Evolutionary conservation across 441 rosid species (phyloP), one percentile per base, ranked within the genome.

Genomic region (Populus hybrid): DNA sequence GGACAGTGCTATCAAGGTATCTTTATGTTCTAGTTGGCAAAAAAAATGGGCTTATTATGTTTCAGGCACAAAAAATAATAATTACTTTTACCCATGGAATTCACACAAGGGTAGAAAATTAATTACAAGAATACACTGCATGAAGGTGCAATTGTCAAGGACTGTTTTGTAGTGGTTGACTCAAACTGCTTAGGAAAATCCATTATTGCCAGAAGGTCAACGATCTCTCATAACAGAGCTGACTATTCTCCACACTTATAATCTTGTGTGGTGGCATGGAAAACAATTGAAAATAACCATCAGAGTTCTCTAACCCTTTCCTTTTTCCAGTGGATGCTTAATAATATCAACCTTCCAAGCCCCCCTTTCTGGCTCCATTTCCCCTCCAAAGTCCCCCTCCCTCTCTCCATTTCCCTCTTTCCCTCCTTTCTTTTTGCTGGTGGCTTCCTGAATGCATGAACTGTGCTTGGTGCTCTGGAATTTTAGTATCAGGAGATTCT

Each of bases 1-100:
- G 88, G 63, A 86, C 87, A 70, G 98, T 94, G 70, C 75, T 94
- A 73, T 80, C 84, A 73, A 91, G 98, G 97, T 94, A 84, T 78
- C 82, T 70, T 74, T 65, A 28, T 30, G n/a, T 66, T 71, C 35
- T 40, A 57, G 63, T 40, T 28, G 34, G 75, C 34, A 5, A 65
- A 35, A 32, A 7, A 74, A 36, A 7, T 0, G 1, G 36, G 59
- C 16, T 65, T 35, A 65, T 26, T 34, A 32, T 59, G 12, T 78
- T 74, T 70, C 63, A 57, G 24, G 53, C 23, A n/a, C 64, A 34
- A n/a, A 6, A 18, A 30, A 42, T 26, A 12, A 59, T 16, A 23
- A 36, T 42, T 30, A 21, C 50, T 42, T 9, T 10, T 32, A 11
- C 21, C 32, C 30, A 11, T 34, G 28, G 34, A 70, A 68, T 11